Evolutionary conservation across 306 rosid species (phyloP).

Genomic region (Begonia fuchsioides): DNA sequence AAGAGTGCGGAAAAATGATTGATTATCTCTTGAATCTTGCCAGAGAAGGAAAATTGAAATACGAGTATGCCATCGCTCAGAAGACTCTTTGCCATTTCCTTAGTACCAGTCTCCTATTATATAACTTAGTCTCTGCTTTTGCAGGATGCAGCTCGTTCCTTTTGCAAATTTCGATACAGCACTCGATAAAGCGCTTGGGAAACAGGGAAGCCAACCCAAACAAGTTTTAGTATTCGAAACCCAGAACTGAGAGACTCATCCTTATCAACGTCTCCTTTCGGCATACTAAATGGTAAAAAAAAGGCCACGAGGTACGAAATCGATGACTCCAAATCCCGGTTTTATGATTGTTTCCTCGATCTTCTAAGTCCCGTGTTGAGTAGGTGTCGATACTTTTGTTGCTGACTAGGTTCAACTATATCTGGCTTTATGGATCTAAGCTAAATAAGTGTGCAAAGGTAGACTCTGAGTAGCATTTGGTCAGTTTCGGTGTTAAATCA

Average conservation of each 20-base stretch:
- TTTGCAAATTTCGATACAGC: slow-evolving; percentile 51
- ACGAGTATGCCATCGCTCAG: slow-evolving; percentile 29
- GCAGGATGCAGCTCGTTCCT: slow-evolving; percentile 80
- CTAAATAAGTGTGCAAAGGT: too few relatives aligned
- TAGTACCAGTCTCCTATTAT: background rate
- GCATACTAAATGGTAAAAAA: background rate
- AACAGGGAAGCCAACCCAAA: slow-evolving; percentile 87
- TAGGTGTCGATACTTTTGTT: too few relatives aligned
- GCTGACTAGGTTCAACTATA: too few relatives aligned
- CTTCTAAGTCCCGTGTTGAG: too few relatives aligned
- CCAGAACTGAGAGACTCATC: too few relatives aligned
- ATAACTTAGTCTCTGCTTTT: slow-evolving; percentile 1
- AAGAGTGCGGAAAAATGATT: slow-evolving; percentile 56
- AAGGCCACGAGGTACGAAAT: too few relatives aligned
- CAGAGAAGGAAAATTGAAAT: slow-evolving; percentile 58
- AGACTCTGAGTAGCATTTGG: too few relatives aligned
- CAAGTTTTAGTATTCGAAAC: slow-evolving; percentile 68
- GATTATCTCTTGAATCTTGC: slow-evolving; percentile 65
- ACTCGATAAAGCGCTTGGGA: slow-evolving; percentile 73
- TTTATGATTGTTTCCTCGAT: too few relatives aligned
- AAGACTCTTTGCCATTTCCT: background rate
- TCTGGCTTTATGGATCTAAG: too few relatives aligned
- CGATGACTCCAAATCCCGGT: too few relatives aligned
- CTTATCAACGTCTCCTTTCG: background rate
- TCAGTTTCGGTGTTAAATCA: too few relatives aligned